These are phyloP conservation scores for Gonapodya sp. DNA, from an alignment of 192 early-diverging fungal species.

Conservation along the genomic window DNA sequence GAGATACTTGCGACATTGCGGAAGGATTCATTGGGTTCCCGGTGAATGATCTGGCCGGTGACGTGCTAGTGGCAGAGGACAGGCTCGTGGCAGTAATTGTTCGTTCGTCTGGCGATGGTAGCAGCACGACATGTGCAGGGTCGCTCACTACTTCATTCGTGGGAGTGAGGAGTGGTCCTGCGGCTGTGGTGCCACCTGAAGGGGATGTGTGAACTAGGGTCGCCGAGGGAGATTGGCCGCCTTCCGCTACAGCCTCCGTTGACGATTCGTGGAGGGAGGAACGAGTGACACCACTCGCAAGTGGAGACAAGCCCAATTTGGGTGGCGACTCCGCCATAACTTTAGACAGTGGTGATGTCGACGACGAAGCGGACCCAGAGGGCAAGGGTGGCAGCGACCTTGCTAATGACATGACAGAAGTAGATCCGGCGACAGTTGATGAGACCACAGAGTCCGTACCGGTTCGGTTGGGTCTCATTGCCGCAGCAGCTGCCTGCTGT, in stretches of 20 bases:
- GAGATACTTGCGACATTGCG: neutral
- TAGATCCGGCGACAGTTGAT: neutral
- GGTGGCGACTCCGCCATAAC: neutral
- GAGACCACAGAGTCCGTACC: neutral
- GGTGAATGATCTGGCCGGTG: neutral
- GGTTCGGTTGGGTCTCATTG: neutral
- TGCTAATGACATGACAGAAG: neutral
- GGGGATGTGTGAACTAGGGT: neutral
- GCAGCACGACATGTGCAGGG: neutral
- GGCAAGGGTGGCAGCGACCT: neutral
- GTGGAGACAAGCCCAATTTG: neutral
- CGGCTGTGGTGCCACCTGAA: neutral
- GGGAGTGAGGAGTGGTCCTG: neutral
- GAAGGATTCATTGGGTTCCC: neutral
- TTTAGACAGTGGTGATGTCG: too few relatives aligned
- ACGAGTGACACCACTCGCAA: neutral
- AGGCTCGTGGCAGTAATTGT: neutral
- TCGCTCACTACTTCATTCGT: neutral
- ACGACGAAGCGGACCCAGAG: neutral
- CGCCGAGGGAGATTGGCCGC: neutral
- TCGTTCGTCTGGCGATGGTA: neutral
- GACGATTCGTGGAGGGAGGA: neutral
- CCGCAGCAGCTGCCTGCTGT: neutral
- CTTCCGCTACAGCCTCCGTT: neutral
- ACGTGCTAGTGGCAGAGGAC: neutral